These are phyloP conservation scores for Pseudogymnoascus sp. DNA, from an alignment of 2,329 filamentous ascomycete genomes.

Conservation along the genomic window DNA sequence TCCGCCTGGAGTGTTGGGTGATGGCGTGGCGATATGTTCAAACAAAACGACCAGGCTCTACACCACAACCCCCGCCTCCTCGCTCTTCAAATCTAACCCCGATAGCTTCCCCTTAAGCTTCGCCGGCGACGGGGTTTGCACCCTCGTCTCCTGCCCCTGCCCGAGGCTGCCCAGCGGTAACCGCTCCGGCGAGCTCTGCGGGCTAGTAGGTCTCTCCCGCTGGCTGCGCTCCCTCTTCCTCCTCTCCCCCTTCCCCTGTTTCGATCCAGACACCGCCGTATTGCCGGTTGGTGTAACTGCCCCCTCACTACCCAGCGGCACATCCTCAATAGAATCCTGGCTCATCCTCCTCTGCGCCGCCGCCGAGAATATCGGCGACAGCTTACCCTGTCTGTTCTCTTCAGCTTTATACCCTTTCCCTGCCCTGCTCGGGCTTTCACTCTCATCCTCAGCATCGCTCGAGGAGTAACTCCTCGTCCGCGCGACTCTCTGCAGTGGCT, in stretches of 20 bases:
- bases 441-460: slow-evolving; percentile 1
- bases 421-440: background rate
- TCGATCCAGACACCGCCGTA: background rate
- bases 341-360: background rate
- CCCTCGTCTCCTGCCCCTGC: background rate
- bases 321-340: slow-evolving; percentile 3
- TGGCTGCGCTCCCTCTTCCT: background rate
- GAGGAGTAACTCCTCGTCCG: slow-evolving; percentile 1
- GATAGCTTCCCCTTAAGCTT: background rate
- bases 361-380: background rate
- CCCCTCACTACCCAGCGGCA: background rate
- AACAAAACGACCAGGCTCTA: background rate
- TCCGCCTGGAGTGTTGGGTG: background rate
- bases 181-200: background rate
- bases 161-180: background rate
- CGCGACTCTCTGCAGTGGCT: background rate
- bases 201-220: background rate
- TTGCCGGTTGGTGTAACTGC: background rate
- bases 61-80: background rate
- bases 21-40: background rate
- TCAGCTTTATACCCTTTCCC: background rate
- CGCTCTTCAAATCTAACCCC: background rate
- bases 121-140: background rate
- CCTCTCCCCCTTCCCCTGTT: background rate
- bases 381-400: background rate